A percentile compares a stretch with the other conserved stretches of the same genome.
Evolutionary conservation across 2,329 filamentous ascomycete genomes (phyloP).

Genomic region (Talaromyces amestolkiae): DNA sequence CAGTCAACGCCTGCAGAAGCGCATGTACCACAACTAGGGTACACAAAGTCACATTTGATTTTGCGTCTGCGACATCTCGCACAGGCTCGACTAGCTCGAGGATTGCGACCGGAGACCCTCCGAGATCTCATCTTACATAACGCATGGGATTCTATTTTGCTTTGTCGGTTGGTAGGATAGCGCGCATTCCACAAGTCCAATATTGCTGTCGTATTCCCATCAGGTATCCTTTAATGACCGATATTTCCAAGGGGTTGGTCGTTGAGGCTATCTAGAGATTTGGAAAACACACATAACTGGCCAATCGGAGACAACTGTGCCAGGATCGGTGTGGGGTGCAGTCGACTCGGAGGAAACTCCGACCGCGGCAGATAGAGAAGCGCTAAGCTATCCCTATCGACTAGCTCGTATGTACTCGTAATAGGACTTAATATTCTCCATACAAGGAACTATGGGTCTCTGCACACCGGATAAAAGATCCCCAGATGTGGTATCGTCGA

Average conservation of each 20-base stretch:
- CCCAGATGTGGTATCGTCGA: background rate
- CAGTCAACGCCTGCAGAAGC: background rate
- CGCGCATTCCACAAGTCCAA: too few species aligned
- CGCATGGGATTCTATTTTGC: background rate
- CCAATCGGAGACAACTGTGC: background rate
- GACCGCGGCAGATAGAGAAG: background rate
- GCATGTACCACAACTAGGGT: background rate
- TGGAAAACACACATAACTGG: background rate
- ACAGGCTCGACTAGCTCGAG: slow-evolving; percentile 1
- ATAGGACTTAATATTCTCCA: too few species aligned
- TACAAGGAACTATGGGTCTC: background rate
- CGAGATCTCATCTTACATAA: background rate
- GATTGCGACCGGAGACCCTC: background rate
- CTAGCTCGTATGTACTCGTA: too few species aligned
- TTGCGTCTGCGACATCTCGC: background rate
- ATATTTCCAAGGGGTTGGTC: background rate
- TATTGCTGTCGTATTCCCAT: background rate
- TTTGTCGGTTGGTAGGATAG: too few species aligned
- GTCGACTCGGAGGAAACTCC: background rate
- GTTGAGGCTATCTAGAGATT: background rate
- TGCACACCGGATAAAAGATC: background rate
- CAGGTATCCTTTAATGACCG: background rate
- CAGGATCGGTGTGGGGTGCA: background rate
- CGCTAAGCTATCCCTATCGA: background rate
- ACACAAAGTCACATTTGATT: background rate